Percentiles rank a stretch among this genome's conserved stretches.
phyloP scores from a whole-genome alignment of 768 basidiomycete species.

The Auricularia cornea region DNA sequence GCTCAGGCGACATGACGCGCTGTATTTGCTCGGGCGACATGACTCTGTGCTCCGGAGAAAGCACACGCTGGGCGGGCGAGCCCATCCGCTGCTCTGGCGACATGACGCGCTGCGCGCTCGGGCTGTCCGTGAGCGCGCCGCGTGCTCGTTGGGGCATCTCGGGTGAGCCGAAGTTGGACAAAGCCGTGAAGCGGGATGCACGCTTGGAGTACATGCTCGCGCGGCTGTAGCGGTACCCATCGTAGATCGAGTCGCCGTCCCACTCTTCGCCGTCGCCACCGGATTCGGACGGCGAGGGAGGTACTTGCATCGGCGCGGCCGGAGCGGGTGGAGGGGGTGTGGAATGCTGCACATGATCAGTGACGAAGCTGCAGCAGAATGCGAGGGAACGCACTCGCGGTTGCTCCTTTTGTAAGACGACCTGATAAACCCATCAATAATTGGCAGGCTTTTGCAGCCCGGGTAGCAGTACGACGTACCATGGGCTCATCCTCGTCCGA shows the following conservation, averaged over 20 bases:
- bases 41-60: no score
- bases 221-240: constrained; percentile 52
- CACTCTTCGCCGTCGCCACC: constrained; percentile 35
- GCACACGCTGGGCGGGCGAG: no score
- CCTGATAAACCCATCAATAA: no score
- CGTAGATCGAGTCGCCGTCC: constrained; percentile 68
- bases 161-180: background rate
- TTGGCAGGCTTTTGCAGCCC: no score
- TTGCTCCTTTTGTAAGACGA: no score
- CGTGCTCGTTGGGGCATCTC: background rate
- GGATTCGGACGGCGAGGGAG: constrained; percentile 23
- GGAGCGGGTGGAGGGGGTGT: constrained; percentile 5
- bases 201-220: constrained; percentile 35
- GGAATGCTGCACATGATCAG: constrained; percentile 1
- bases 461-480: no score
- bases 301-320: constrained; percentile 13
- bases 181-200: constrained; percentile 3
- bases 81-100: no score
- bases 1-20: no score
- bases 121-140: background rate
- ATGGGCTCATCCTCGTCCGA: background rate
- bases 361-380: background rate
- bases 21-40: no score
- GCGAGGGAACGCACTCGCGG: no score
- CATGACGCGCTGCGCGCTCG: no score